Base-by-base conservation (phyloP, 805 yeast genomes). In the Ogataea glucozyma region DNA sequence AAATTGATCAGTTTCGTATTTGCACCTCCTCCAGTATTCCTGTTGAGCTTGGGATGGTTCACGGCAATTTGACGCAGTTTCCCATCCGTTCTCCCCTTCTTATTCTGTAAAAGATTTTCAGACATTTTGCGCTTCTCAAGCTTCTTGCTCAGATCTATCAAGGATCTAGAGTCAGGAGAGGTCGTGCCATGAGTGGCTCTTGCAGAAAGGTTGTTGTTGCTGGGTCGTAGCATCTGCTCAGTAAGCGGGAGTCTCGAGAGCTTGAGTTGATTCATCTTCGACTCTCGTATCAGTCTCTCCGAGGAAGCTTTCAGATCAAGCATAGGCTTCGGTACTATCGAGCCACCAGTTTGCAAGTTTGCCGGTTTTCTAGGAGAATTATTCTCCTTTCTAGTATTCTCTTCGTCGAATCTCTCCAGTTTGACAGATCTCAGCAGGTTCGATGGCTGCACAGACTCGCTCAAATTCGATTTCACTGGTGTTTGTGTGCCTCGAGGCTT, bases 191-290 rank as follows among this genome's bases (percentile, higher is more conserved):
- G 50, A 18, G 43, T 46, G 30, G 43, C 37, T 8, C 29, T 31
- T 8, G 18, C 20, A 20, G 23, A n/a, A 13, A 26, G 8, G 32
- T 38, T 35, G 31, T 34, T 32, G 24, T 38, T 31, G 37, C 43
- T 37, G 4, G 57, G 48, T 29, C 46, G 53, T 21, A 58, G 45
- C 41, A 51, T 46, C 46, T 56, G 58, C 42, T 53, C 60, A 1
- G 64, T 60, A 20, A 60, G 40, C 20, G 64, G 62, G 9, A 57
- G 31, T 16, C 52, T 51, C 6, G 38, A 34, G 26, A 42, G 49
- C 31, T 35, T 47, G 13, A 44, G n/a, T 14, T 49, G 49, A 13
- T 29, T 40, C 21, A 40, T 6, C 23, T 49, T 51, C 2, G 38
- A 29, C 1, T 49, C 44, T 4, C 40, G 30, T 4, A 30, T 20